Percentiles rank a stretch among this genome's conserved stretches.
Conservation (phyloP, 768 basidiomycete species). For the Pleurotus pulmonarius region DNA sequence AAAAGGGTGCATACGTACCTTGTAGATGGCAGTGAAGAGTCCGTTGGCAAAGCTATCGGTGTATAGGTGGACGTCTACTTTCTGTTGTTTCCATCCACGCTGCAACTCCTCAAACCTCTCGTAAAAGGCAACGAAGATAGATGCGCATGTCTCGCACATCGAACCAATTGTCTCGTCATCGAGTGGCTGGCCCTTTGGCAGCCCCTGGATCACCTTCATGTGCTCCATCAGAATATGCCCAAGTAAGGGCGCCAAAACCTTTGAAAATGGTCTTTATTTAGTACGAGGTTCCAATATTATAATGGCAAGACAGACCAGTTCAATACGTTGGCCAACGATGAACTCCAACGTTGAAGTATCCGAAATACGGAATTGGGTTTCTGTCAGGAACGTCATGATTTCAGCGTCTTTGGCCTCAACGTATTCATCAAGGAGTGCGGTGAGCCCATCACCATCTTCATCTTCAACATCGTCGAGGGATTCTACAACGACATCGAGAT, state of each 20-base stretch:
- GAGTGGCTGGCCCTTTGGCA: background rate
- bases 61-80: constrained; percentile 2
- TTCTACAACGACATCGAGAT: background rate
- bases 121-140: background rate
- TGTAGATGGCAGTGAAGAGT: background rate
- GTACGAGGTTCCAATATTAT: no score
- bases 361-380: constrained; percentile 4
- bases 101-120: background rate
- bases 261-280: no score
- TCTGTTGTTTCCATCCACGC: constrained; percentile 7
- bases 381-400: background rate
- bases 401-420: background rate
- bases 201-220: background rate
- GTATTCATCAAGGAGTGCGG: background rate
- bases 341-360: constrained; percentile 1
- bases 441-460: background rate
- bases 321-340: constrained; percentile 4
- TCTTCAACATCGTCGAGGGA: background rate
- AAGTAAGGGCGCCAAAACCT: constrained; percentile 4
- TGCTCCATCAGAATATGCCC: background rate
- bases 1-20: background rate
- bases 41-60: constrained; percentile 5
- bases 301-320: background rate
- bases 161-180: background rate
- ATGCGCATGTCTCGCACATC: constrained; percentile 2